These are phyloP conservation scores for Phytophthora tentaculata DNA, from an alignment of 352 stramenopile genomes.

Conservation along the genomic window DNA sequence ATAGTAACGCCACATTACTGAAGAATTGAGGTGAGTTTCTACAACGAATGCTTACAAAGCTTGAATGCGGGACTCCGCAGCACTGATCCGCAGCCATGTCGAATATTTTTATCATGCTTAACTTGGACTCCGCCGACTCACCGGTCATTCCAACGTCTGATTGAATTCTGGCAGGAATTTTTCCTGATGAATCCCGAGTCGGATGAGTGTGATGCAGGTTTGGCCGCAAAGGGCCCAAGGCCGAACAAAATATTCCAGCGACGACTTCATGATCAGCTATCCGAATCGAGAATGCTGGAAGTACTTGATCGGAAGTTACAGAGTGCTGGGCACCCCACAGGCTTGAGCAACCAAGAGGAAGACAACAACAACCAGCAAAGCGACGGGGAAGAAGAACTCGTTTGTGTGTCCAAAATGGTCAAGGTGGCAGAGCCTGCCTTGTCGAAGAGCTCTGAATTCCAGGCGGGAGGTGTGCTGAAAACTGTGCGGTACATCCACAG, in stretches of 20 bases:
- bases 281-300: slow-evolving; percentile 72
- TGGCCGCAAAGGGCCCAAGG: slow-evolving; percentile 5
- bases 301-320: slow-evolving; percentile 62
- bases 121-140: no score
- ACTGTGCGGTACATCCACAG: slow-evolving; percentile 41
- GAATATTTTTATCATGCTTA: no score
- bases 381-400: slow-evolving; percentile 67
- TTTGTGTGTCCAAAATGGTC: slow-evolving; percentile 80
- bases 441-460: slow-evolving; percentile 30
- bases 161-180: slow-evolving; percentile 2
- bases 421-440: slow-evolving; percentile 22
- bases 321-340: not conserved
- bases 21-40: no score
- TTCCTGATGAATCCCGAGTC: slow-evolving; percentile 32
- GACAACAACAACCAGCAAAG: slow-evolving; percentile 26
- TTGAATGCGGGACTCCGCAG: no score
- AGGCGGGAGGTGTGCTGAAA: slow-evolving; percentile 40
- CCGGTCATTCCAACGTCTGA: slow-evolving; percentile 7
- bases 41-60: no score
- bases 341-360: slow-evolving; percentile 37
- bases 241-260: slow-evolving; percentile 50
- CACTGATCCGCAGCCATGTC: no score
- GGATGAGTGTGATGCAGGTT: slow-evolving; percentile 1
- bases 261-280: slow-evolving; percentile 65
- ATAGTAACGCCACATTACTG: no score